These are phyloP conservation scores for Veloboletus limbatus DNA, from an alignment of 1,284 basidiomycete species.

Conservation along the genomic window DNA sequence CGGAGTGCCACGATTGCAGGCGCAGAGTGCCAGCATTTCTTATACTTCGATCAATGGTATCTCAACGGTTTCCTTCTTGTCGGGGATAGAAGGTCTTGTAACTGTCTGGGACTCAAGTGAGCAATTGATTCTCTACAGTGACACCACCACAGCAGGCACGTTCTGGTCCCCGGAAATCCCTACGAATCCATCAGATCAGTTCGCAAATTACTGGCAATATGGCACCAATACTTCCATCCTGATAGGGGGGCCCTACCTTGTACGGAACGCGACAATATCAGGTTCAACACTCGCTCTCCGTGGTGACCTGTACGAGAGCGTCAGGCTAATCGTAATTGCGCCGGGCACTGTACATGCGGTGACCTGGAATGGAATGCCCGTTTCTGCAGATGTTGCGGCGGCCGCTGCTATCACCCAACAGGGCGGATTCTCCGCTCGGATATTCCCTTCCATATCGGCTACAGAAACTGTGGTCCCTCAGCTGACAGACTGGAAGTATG, in stretches of 20 bases:
- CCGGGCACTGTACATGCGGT: slow-evolving; percentile 47
- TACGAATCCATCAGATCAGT: slow-evolving; percentile 20
- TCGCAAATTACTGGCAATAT: slow-evolving; percentile 48
- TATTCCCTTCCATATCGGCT: slow-evolving; percentile 17
- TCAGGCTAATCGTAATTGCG: slow-evolving; percentile 45
- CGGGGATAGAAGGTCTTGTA: slow-evolving; percentile 56
- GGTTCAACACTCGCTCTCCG: slow-evolving; percentile 41
- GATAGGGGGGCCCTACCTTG: slow-evolving; percentile 54
- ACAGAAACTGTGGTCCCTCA: slow-evolving; percentile 31
- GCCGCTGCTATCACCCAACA: slow-evolving; percentile 32
- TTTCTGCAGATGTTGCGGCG: slow-evolving; percentile 37
- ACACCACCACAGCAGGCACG: slow-evolving; percentile 57
- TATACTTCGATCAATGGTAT: slow-evolving; percentile 26
- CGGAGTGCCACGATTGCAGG: slow-evolving; percentile 43
- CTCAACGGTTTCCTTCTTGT: slow-evolving; percentile 47
- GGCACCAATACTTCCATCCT: slow-evolving; percentile 51
- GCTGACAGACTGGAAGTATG: slow-evolving; percentile 64
- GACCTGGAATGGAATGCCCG: slow-evolving; percentile 66
- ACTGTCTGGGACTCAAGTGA: slow-evolving; percentile 63
- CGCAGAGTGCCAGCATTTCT: slow-evolving; percentile 35
- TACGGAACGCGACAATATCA: slow-evolving; percentile 47
- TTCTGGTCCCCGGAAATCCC: slow-evolving; percentile 53
- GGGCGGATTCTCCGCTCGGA: slow-evolving; percentile 40
- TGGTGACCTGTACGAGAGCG: slow-evolving; percentile 47
- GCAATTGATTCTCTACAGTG: slow-evolving; percentile 65